Evolutionary conservation across 2,329 filamentous ascomycete species (phyloP).

Genomic region (Kalmusia sp.): DNA sequence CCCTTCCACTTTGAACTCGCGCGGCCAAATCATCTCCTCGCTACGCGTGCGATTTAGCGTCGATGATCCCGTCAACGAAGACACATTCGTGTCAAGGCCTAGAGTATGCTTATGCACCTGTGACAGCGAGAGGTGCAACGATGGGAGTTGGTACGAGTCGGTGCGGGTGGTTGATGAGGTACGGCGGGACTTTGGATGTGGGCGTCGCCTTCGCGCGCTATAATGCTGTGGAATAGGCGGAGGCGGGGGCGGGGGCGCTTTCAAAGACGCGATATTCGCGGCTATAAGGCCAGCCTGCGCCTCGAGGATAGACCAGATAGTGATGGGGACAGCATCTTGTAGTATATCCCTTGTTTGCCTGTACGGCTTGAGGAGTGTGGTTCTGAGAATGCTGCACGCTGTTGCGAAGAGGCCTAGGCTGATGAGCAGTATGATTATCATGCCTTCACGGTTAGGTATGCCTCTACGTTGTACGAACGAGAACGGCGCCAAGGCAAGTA

Average conservation of each 20-base stretch:
- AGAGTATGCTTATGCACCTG: not conserved
- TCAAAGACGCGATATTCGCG: slow-evolving; percentile 31
- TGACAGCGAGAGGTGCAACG: not conserved
- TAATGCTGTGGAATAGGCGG: slow-evolving; percentile 6
- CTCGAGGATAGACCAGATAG: slow-evolving; percentile 32
- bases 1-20: not conserved
- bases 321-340: slow-evolving; percentile 22
- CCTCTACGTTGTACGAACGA: slow-evolving; percentile 22
- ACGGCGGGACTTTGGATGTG: not conserved
- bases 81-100: slow-evolving; percentile 2
- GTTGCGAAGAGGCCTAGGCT: slow-evolving; percentile 30
- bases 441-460: slow-evolving; percentile 22
- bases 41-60: slow-evolving; percentile 4
- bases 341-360: slow-evolving; percentile 19
- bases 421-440: slow-evolving; percentile 24
- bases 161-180: not conserved
- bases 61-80: slow-evolving; percentile 7
- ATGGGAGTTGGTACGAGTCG: slow-evolving; percentile 2
- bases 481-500: slow-evolving; percentile 26
- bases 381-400: slow-evolving; percentile 25
- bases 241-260: slow-evolving; percentile 21
- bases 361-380: slow-evolving; percentile 22
- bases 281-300: slow-evolving; percentile 29
- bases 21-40: slow-evolving; percentile 14
- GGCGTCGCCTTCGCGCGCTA: not conserved